Conservation (phyloP, 2,329 filamentous ascomycete genomes). For the Simplicillium sp. region DNA sequence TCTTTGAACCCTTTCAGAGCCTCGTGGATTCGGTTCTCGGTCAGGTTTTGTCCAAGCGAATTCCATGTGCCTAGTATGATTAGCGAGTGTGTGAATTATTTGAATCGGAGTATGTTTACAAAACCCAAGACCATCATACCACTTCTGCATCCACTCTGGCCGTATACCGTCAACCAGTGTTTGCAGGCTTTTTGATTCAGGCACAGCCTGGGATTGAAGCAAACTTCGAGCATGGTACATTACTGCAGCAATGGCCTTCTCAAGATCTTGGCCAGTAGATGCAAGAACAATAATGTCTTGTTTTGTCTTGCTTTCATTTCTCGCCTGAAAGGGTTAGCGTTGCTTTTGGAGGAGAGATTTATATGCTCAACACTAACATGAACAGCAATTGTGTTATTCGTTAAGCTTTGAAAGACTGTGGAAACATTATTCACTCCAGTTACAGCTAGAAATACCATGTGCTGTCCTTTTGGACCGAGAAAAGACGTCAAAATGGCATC, state of each 20-base stretch:
- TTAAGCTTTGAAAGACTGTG: background rate
- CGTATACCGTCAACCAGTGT: constrained; percentile 38
- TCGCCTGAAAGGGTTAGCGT: constrained; percentile 30
- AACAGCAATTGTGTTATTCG: background rate
- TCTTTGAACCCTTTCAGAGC: constrained; percentile 64
- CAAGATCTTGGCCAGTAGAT: constrained; percentile 62
- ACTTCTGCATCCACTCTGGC: constrained; percentile 67
- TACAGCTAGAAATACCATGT: background rate
- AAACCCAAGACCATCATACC: constrained; percentile 89
- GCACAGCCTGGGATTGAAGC: constrained; percentile 28
- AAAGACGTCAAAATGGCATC: background rate
- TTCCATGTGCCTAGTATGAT: constrained; percentile 71
- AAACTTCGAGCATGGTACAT: constrained; percentile 76
- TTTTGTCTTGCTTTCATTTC: constrained; percentile 54
- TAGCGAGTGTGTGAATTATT: constrained; percentile 7
- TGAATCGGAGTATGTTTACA: constrained; percentile 43
- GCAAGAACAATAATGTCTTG: constrained; percentile 56
- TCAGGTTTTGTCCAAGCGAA: constrained; percentile 73
- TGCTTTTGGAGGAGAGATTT: background rate
- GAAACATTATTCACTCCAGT: background rate
- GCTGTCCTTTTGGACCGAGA: background rate
- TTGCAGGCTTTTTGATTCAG: constrained; percentile 30
- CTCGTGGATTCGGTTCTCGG: constrained; percentile 66
- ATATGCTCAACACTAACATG: background rate
- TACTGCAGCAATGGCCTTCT: constrained; percentile 66